Conservation (phyloP, 2,329 filamentous ascomycete genomes). For the Madurella mycetomatis region DNA sequence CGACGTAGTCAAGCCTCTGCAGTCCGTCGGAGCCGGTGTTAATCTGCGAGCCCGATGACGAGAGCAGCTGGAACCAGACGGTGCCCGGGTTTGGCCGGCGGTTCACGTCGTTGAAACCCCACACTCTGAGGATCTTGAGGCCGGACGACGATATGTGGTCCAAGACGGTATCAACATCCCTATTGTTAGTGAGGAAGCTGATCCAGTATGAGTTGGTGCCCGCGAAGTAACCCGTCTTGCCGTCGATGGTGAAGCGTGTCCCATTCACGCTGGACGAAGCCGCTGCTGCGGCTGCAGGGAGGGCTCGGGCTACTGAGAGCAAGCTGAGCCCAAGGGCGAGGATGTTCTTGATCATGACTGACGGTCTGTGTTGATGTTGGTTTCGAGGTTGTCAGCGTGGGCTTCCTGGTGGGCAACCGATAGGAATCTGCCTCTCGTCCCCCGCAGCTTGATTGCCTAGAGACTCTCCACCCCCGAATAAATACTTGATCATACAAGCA, state of each 20-base stretch:
- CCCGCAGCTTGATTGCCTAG: no score
- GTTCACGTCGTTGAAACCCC: conserved; percentile 60
- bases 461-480: not conserved
- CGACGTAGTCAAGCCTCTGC: conserved; percentile 61
- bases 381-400: not conserved
- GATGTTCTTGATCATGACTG: conserved; percentile 19
- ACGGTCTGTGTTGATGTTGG: not conserved
- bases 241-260: conserved; percentile 38
- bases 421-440: no score
- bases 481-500: not conserved
- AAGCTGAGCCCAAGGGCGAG: conserved; percentile 16
- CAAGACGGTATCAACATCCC: conserved; percentile 51
- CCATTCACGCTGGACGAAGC: conserved; percentile 21
- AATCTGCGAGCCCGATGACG: conserved; percentile 49
- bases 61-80: conserved; percentile 53
- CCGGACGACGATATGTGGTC: conserved; percentile 46
- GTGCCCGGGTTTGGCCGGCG: conserved; percentile 32
- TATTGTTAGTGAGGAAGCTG: conserved; percentile 47
- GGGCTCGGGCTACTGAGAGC: conserved; percentile 17
- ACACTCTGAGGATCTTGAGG: conserved; percentile 55
- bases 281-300: conserved; percentile 6
- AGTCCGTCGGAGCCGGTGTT: conserved; percentile 61
- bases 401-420: no score
- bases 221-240: conserved; percentile 44
- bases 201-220: conserved; percentile 56